A percentile compares a stretch with the other conserved stretches of the same genome.
These are phyloP conservation scores for Bolboschoenoplectus hybrid DNA, from an alignment of 202 grass and related monocot species.

Conservation along the genomic window DNA sequence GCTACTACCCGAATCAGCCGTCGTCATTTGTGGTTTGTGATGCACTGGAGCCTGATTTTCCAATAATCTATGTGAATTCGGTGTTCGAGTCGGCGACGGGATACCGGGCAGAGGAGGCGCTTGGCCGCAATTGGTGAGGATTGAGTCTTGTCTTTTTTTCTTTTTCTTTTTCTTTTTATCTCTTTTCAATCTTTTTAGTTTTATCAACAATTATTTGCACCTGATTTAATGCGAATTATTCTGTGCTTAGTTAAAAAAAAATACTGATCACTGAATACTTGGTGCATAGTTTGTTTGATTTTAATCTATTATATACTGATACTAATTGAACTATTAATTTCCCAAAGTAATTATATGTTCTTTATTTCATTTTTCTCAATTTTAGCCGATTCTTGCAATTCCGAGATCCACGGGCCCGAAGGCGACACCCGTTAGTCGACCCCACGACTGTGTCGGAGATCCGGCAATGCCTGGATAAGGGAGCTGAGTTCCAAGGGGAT, in stretches of 20 bases:
- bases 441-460: conserved; percentile 81
- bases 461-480: conserved; percentile 65
- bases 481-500: conserved; percentile 84
- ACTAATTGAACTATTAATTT: background rate
- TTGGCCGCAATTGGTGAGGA: conserved; percentile 79
- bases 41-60: conserved; percentile 79
- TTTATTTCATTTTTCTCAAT: conserved; percentile 46
- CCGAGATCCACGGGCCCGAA: conserved; percentile 73
- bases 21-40: conserved; percentile 78
- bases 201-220: background rate
- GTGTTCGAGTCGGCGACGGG: conserved; percentile 81
- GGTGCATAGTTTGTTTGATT: background rate
- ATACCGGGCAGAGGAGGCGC: conserved; percentile 87
- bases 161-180: background rate
- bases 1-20: conserved; percentile 37
- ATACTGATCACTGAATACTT: background rate
- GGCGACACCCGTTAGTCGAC: conserved; percentile 86
- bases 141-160: background rate
- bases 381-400: conserved; percentile 95
- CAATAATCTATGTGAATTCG: conserved; percentile 88
- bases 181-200: background rate
- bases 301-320: background rate
- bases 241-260: background rate
- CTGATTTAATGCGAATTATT: background rate
- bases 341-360: background rate